Evolutionary conservation across 805 yeast species (phyloP), one percentile per base, ranked within the genome.

Genomic region (Yamadazyma nakazawae): DNA sequence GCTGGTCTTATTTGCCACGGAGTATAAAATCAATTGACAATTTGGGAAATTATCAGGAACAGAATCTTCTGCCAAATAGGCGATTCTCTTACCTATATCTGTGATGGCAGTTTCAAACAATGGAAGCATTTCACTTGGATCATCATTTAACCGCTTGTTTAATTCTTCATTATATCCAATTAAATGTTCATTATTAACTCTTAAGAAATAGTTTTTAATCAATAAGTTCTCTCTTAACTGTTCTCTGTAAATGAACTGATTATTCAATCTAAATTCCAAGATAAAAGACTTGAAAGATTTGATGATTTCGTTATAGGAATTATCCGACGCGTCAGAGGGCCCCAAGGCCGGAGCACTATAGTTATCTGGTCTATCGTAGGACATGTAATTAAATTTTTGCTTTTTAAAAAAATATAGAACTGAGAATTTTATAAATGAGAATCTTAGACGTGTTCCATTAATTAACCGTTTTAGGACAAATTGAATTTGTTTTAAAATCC

Each of bases 151-250:
- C 54, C 81, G 81, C 64, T 90, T 92, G 61, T 89, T 91, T 44
- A 94, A 74, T 55, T 88, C 96, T 60, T 89, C 98, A 59, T 89
- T 88, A 70, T 81, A 94, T 8, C 89, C 84, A 46, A 92, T 85
- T 48, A 94, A 70, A 61, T 94, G 96, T 45, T 85, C 96, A 40
- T 88, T 76, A 54, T 87, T 82, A 10, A 94, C 95, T 2, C 80
- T 78, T 43, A 94, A 66, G 35, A 76, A 78, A 66, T 81, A 91
- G 57, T 84, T 81, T 46, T 84, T 84, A 52, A 88, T 84, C 42
- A 92, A 72, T 40, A 95, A 70, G 64, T 91, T 89, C 58, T 89
- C 96, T 55, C 97, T 76, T 46, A 94, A 74, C 63, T 91, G 96
- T 58, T 91, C 97, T 74, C 96, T 76, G 72, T 92, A 92, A 34